Evolutionary conservation across 768 basidiomycete species (phyloP), one percentile per base, ranked within the genome.

Genomic region (Tubosaeta sp.): DNA sequence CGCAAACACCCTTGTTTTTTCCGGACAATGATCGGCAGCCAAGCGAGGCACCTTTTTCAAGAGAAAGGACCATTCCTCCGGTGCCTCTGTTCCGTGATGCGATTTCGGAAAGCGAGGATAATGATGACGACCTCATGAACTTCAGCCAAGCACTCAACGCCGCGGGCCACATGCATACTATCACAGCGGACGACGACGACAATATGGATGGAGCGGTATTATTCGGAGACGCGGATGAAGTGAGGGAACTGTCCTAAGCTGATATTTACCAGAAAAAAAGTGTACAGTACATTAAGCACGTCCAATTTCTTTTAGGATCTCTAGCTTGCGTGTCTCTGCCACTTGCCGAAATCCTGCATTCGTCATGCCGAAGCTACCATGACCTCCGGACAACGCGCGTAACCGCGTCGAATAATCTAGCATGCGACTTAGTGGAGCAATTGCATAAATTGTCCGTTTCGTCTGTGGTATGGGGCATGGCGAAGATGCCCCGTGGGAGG

Each of bases 201-300:
- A 87, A 86, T 38, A 78, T 86, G 59, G 87, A 89, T 51, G 83
- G 81, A 32, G 79, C 78, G 12, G 77, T 83, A 35, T 80, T 90
- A 36, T 87, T 89, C 55, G 89, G 85, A 11, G 90, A 93, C 66
- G 90, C 90, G 30, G 90, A 92, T 59, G 89, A 92, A 70, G 70
- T 72, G 27, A 78, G 74, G 62, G 84, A 85, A 58, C 63, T 86
- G 53, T 81, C 64, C 71, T 58, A 61, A 60, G 41, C 54, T 41
- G 46, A 49, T 53, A 56, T 30, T n/a, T 13, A 41, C 49, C 36
- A 46, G 19, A 6, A 9, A 6, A 25, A 25, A 25, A 10, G 18
- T 43, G 16, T 43, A 43, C n/a, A 18, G 16, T 46, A 41, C 48
- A 49, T 50, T 69, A 90, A 35, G 81, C 84, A 24, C 87, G 77